Conservation (phyloP, 2,329 filamentous ascomycete species). For the Beauveria asiatica region DNA sequence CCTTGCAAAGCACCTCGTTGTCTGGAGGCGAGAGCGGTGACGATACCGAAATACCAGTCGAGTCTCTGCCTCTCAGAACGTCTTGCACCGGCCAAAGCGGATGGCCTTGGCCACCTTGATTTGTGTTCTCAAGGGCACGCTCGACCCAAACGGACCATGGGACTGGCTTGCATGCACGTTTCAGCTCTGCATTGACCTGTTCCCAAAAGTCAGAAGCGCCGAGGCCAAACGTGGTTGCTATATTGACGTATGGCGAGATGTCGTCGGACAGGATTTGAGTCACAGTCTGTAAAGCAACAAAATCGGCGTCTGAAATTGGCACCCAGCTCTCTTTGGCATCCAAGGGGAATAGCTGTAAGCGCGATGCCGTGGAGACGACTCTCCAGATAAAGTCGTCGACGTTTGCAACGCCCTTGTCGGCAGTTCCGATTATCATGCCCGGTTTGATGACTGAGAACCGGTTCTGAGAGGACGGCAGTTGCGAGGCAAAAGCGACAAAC, state of each 20-base stretch:
- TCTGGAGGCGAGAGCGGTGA: neutral
- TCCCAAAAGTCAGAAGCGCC: conserved; percentile 16
- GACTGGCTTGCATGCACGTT: conserved; percentile 6
- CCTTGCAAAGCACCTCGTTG: neutral
- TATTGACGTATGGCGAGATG: conserved; percentile 2
- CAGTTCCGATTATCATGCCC: conserved; percentile 17
- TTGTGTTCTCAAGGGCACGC: conserved; percentile 3
- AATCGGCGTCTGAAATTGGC: conserved; percentile 11
- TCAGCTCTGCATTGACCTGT: conserved; percentile 13
- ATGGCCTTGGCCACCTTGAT: conserved; percentile 13
- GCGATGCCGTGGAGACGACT: conserved; percentile 7
- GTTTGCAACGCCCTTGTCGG: conserved; percentile 15
- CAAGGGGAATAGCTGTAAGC: conserved; percentile 13
- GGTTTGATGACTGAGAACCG: conserved; percentile 16
- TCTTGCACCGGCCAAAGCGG: conserved; percentile 19
- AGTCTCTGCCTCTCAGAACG: neutral
- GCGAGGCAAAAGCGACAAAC: conserved; percentile 9
- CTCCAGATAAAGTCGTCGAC: conserved; percentile 18
- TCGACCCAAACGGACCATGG: conserved; percentile 14
- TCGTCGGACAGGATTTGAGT: neutral
- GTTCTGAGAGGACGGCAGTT: conserved; percentile 1
- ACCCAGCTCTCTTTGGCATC: conserved; percentile 10
- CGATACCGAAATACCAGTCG: neutral
- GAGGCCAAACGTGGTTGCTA: conserved; percentile 12
- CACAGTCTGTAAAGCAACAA: conserved; percentile 13